Evolutionary conservation across 768 basidiomycete genomes (phyloP).

Genomic region (Lactifluus echinatus): DNA sequence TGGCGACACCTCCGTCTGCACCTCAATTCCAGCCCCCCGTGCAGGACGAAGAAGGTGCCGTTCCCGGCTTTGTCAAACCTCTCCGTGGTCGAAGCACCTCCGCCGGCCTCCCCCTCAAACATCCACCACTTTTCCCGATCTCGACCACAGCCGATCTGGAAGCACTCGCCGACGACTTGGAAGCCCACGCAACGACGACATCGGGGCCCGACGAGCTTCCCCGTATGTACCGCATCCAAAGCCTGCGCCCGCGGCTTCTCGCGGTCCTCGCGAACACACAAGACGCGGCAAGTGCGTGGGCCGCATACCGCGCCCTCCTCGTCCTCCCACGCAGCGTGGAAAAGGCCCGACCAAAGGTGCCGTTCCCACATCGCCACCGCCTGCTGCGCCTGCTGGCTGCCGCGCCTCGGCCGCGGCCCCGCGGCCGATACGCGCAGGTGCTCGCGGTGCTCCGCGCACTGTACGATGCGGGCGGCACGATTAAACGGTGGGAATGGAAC

Average conservation of each 20-base stretch:
- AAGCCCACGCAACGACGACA: neutral
- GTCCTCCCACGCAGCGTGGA: conserved; percentile 13
- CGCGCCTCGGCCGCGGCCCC: conserved; percentile 43
- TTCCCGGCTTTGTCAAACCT: conserved; percentile 6
- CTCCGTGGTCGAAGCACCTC: conserved; percentile 7
- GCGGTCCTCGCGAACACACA: conserved; percentile 8
- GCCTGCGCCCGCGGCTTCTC: conserved; percentile 6
- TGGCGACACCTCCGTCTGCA: neutral
- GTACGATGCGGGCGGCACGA: conserved; percentile 41
- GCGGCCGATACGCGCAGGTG: conserved; percentile 51
- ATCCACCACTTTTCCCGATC: neutral
- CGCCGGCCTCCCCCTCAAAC: conserved; percentile 7
- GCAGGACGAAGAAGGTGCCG: neutral
- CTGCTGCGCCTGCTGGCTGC: conserved; percentile 51
- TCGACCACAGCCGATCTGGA: conserved; percentile 8
- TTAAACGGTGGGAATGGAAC: conserved; percentile 71
- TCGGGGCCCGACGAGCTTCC: neutral
- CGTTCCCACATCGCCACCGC: conserved; percentile 44
- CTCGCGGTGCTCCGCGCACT: conserved; percentile 59
- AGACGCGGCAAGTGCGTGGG: conserved; percentile 29
- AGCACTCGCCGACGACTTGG: conserved; percentile 9
- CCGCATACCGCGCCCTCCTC: conserved; percentile 34
- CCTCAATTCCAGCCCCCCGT: neutral
- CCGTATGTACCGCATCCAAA: neutral
- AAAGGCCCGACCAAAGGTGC: conserved; percentile 21